A percentile compares a stretch with the other conserved stretches of the same genome.
Evolutionary conservation across 192 early-diverging fungal genomes (phyloP).

Genomic region (Helicostylum pulchrum): DNA sequence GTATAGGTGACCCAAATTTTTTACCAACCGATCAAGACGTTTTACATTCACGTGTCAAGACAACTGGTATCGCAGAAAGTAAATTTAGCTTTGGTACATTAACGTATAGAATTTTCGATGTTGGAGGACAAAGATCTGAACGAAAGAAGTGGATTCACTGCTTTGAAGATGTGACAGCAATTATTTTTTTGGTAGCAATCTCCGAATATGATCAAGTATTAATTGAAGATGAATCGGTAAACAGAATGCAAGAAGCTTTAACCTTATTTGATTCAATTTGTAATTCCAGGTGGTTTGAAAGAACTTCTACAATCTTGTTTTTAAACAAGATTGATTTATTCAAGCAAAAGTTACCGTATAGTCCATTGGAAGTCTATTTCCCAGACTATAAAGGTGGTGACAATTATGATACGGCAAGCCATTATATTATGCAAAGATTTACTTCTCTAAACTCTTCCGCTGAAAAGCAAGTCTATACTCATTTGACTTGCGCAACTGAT

Average conservation of each 20-base stretch:
- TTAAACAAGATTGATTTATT: conserved; percentile 97
- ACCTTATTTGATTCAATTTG: conserved; percentile 96
- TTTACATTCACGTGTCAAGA: conserved; percentile 89
- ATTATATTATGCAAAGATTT: conserved; percentile 77
- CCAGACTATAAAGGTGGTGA: conserved; percentile 78
- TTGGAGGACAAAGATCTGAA: conserved; percentile 40
- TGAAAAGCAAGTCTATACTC: conserved; percentile 80
- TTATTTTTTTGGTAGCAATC: conserved; percentile 41
- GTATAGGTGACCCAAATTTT: conserved; percentile 83
- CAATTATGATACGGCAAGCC: conserved; percentile 67
- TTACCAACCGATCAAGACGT: conserved; percentile 92
- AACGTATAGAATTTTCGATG: conserved; percentile 49
- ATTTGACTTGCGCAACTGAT: conserved; percentile 85
- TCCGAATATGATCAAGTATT: conserved; percentile 40
- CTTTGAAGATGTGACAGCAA: conserved; percentile 39
- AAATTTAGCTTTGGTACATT: conserved; percentile 88
- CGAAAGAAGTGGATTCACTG: conserved; percentile 41
- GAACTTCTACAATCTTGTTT: conserved; percentile 94
- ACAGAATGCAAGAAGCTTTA: conserved; percentile 95
- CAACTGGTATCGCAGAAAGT: conserved; percentile 95
- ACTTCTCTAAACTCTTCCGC: conserved; percentile 71
- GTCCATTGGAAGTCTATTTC: conserved; percentile 84
- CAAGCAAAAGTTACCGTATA: conserved; percentile 80
- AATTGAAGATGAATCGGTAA: conserved; percentile 62
- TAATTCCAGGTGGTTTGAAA: conserved; percentile 93